Evolutionary conservation across 2,329 filamentous ascomycete species (phyloP).

Genomic region (Colletotrichum liaoningense): DNA sequence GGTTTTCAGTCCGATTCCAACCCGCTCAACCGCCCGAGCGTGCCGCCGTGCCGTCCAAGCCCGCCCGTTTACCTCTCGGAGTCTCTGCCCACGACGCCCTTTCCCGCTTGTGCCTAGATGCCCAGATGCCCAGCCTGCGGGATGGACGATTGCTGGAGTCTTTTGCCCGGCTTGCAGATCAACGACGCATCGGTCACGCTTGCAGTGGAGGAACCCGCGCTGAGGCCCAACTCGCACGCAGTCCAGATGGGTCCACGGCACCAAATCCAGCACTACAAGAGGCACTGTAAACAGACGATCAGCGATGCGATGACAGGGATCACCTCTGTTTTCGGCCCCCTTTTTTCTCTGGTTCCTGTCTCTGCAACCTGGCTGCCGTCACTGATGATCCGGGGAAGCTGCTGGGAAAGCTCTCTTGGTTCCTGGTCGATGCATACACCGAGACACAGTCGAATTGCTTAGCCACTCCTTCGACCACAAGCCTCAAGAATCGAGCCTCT

Average conservation of each 20-base stretch:
- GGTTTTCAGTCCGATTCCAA: constrained; percentile 13
- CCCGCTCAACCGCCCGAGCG: constrained; percentile 25
- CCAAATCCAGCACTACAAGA: background rate
- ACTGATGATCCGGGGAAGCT: constrained; percentile 33
- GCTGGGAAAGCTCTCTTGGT: constrained; percentile 3
- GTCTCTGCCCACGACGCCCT: background rate
- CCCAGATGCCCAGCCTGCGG: constrained; percentile 25
- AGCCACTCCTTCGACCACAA: background rate
- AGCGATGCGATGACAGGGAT: constrained; percentile 25
- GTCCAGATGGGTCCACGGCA: background rate
- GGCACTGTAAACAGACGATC: constrained; percentile 7
- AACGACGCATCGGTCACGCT: background rate
- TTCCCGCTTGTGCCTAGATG: background rate
- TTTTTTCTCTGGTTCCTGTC: constrained; percentile 21
- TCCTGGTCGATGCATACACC: background rate
- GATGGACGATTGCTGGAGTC: constrained; percentile 19
- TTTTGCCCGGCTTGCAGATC: constrained; percentile 21
- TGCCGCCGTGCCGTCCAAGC: constrained; percentile 32
- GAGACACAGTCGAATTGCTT: background rate
- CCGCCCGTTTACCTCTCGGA: constrained; percentile 1
- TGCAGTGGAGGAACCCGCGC: background rate
- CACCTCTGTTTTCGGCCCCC: constrained; percentile 16
- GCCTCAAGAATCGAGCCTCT: background rate
- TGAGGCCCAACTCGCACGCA: background rate
- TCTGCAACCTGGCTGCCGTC: constrained; percentile 5